Percentiles rank a stretch among this genome's conserved stretches.
Evolutionary conservation across 176 grass and related monocot species (phyloP).

Genomic region (Urochloa ruziziensis): DNA sequence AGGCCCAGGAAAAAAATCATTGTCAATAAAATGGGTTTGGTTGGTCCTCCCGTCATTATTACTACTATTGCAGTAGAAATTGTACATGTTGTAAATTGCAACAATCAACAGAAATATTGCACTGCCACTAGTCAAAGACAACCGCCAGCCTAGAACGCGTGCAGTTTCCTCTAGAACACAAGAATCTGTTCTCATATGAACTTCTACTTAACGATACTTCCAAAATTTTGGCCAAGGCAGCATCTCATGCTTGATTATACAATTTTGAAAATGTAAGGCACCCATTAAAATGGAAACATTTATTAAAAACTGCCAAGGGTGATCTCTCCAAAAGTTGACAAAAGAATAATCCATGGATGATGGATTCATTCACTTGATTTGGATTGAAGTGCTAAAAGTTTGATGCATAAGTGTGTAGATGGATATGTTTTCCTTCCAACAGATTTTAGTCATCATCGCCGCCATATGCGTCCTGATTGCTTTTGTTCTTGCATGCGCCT

Average conservation of each 20-base stretch:
- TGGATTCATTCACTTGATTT: neutral
- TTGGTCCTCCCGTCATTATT: neutral
- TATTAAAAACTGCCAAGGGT: neutral
- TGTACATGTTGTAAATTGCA: neutral
- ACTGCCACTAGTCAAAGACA: neutral
- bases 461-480: slow-evolving; percentile 55
- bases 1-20: neutral
- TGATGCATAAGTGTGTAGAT: neutral
- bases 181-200: neutral
- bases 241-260: neutral
- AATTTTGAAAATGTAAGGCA: slow-evolving; percentile 12
- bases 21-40: neutral
- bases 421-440: slow-evolving; percentile 2
- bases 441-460: slow-evolving; percentile 35
- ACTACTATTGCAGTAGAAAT: neutral
- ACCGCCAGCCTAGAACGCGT: neutral
- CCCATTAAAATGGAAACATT: neutral
- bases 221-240: neutral
- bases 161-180: neutral
- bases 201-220: neutral
- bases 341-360: slow-evolving; percentile 11
- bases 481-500: slow-evolving; percentile 69
- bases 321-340: slow-evolving; percentile 14
- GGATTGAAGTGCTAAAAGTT: slow-evolving; percentile 2
- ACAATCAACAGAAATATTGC: slow-evolving; percentile 12